Evolutionary conservation across 2,329 filamentous ascomycete species (phyloP), one percentile per base, ranked within the genome.

Genomic region (Sphaerulina vaccinii): DNA sequence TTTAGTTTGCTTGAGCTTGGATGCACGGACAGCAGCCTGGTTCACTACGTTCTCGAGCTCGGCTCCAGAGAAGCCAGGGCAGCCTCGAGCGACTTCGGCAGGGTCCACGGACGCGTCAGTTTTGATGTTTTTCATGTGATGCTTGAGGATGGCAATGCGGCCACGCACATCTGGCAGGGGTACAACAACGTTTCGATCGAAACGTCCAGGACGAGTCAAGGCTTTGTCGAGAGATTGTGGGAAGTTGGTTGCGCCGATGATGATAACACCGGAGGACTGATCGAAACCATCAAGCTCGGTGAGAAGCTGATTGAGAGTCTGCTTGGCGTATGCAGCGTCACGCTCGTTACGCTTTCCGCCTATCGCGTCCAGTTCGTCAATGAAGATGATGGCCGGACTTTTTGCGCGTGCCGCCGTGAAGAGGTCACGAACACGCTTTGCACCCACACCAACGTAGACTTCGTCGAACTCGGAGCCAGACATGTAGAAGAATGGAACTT

Each of bases 401-500:
- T 97, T 96, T 58, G 79, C 71, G 61, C 90, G 88, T 59, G 92
- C 92, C 50, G 87, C 84, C 39, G 79, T 75, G 70, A 96, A 95
- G n/a, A 96, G 81, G 57, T 96, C 93, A 53, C 93, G 89, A 42
- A 99, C 92, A 66, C 93, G 88, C 78, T 99, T 96, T 39, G 90
- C 90, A 67, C 91, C 90, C 48, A 99, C 93, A 68, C 93, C 93
- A 29, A 99, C 95, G 66, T 96, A 99, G 46, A 99, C 87, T 72
- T 99, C 93, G 66, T 99, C 93, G 68, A 99, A 99, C 70, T 99
- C 93, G 52, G 90, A 95, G 44, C 93, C 93, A 66, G 93, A 99
- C 92, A 99, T 97, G 80, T 96, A 99, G 79, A 97, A 99, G 79
- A 99, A 99, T 1, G 93, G 93, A 15, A 99, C 93, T 50, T 92